phyloP scores from a whole-genome alignment of 108 stramenopile species.

The Aurantiochytrium sp. region DNA sequence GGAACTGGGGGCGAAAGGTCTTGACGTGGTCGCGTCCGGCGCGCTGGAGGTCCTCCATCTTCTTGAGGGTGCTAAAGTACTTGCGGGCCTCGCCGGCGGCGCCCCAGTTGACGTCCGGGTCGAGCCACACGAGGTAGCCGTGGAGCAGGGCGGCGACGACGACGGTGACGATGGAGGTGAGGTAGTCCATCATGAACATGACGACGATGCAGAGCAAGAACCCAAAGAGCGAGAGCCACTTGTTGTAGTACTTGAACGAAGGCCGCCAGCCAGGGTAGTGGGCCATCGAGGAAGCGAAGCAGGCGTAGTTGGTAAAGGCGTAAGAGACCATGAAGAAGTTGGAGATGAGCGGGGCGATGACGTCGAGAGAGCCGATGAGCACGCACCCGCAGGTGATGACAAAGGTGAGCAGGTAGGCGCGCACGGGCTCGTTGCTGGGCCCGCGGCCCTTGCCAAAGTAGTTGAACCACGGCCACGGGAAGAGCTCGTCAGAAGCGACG shows the following conservation, averaged over 20 bases:
- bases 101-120: conserved; percentile 30
- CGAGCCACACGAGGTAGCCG: conserved; percentile 49
- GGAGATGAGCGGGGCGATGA: conserved; percentile 68
- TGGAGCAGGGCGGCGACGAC: conserved; percentile 44
- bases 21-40: conserved; percentile 31
- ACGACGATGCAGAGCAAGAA: conserved; percentile 65
- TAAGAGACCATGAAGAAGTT: conserved; percentile 75
- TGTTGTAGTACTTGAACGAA: conserved; percentile 69
- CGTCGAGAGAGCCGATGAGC: conserved; percentile 67
- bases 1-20: conserved; percentile 33
- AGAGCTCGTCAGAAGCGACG: conserved; percentile 60
- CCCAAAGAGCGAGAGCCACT: conserved; percentile 63
- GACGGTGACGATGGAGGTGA: conserved; percentile 45
- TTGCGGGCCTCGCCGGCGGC: neutral
- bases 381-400: conserved; percentile 34
- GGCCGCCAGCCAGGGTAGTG: conserved; percentile 72
- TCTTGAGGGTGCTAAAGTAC: conserved; percentile 24
- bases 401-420: conserved; percentile 46
- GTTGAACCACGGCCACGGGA: conserved; percentile 42
- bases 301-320: conserved; percentile 66
- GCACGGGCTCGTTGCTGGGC: conserved; percentile 14
- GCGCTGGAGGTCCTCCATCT: neutral
- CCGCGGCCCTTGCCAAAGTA: conserved; percentile 27
- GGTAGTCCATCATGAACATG: conserved; percentile 58
- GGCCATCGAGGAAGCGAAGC: conserved; percentile 65